phyloP scores from a whole-genome alignment of 805 yeast genomes.

The Wickerhamiella sorbophila region DNA sequence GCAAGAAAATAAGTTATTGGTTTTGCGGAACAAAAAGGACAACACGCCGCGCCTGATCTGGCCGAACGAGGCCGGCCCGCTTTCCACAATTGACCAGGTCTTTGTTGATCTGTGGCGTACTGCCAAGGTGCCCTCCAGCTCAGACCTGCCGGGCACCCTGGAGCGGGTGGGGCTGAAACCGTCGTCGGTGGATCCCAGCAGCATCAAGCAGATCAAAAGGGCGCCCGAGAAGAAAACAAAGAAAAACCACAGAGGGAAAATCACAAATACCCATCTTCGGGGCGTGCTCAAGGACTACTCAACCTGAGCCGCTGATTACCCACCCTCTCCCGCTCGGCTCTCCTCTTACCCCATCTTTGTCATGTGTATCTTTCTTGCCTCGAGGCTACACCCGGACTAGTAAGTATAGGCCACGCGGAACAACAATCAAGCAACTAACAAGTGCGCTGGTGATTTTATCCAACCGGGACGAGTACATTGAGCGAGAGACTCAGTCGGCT shows the following conservation, averaged over 20 bases:
- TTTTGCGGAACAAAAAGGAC: constrained; percentile 83
- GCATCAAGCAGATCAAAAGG: constrained; percentile 53
- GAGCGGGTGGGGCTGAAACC: constrained; percentile 85
- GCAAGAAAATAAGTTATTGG: constrained; percentile 59
- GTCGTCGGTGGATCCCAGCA: constrained; percentile 94
- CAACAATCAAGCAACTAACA: constrained; percentile 1
- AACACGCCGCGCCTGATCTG: constrained; percentile 84
- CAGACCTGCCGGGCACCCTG: constrained; percentile 64
- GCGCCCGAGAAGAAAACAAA: constrained; percentile 58
- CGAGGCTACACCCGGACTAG: constrained; percentile 57
- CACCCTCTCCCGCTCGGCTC: background rate
- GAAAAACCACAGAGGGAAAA: constrained; percentile 76
- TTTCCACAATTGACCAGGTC: constrained; percentile 61
- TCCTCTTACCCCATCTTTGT: background rate
- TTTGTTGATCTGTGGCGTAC: constrained; percentile 70
- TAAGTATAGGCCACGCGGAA: constrained; percentile 13
- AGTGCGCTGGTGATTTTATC: constrained; percentile 59
- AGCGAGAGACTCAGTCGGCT: constrained; percentile 56
- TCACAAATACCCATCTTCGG: constrained; percentile 93
- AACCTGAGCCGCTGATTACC: background rate
- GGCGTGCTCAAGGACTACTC: constrained; percentile 81
- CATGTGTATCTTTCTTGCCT: constrained; percentile 71
- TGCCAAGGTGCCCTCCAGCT: constrained; percentile 66
- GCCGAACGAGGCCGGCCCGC: constrained; percentile 71
- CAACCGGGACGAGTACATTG: constrained; percentile 76